Conservation (phyloP, 306 rosid genomes). For the Dicorynia guianensis region DNA sequence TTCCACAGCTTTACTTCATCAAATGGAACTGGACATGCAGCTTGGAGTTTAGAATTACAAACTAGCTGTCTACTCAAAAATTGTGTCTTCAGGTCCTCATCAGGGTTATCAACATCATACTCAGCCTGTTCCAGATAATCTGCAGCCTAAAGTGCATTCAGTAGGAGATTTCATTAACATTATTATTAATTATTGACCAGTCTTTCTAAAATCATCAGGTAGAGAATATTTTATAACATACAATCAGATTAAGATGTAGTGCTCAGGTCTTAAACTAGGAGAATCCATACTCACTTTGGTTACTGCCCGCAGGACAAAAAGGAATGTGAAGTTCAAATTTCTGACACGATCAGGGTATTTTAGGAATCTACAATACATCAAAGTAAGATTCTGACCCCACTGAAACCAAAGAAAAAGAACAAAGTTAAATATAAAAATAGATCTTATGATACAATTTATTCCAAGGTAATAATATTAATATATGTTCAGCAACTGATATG, state of each 20-base stretch:
- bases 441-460: background rate
- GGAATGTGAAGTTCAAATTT: conserved; percentile 91
- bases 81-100: conserved; percentile 82
- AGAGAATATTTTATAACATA: background rate
- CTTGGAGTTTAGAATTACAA: conserved; percentile 75
- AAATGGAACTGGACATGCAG: conserved; percentile 98
- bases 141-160: conserved; percentile 71
- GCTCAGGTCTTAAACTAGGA: conserved; percentile 7
- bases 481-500: background rate
- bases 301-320: conserved; percentile 94
- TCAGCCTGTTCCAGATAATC: conserved; percentile 94
- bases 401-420: conserved; percentile 46
- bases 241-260: background rate
- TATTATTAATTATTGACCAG: background rate
- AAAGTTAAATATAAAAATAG: conserved; percentile 30
- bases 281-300: conserved; percentile 73
- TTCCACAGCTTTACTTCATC: conserved; percentile 98
- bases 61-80: conserved; percentile 83
- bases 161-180: conserved; percentile 37
- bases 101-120: conserved; percentile 76
- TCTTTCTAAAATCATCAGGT: conserved; percentile 1
- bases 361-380: conserved; percentile 83
- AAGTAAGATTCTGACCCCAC: conserved; percentile 90
- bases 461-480: conserved; percentile 3
- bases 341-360: conserved; percentile 88